Conservation (phyloP, 345 rosid species). For the Capsella bursapastoris region DNA sequence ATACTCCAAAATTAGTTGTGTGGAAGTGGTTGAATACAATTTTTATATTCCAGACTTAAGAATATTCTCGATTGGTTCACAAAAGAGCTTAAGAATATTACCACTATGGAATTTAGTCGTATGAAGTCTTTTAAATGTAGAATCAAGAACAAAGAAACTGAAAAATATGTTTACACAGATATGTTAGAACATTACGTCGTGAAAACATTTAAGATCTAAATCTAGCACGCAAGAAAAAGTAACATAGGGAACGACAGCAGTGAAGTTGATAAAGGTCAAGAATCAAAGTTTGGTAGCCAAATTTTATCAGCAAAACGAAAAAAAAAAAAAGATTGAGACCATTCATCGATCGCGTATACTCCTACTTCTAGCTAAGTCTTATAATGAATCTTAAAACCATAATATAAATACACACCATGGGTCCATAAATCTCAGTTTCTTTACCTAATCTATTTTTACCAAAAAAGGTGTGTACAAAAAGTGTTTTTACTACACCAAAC, state of each 20-base stretch:
- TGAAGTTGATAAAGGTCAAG: background rate
- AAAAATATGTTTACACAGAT: background rate
- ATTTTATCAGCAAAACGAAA: constrained; percentile 15
- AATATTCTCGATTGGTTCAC: constrained; percentile 2
- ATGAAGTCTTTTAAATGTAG: background rate
- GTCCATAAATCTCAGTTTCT: constrained; percentile 20
- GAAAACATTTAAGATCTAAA: background rate
- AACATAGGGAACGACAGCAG: background rate
- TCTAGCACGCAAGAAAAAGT: background rate
- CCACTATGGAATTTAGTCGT: too few relatives aligned
- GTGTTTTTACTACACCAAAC: background rate
- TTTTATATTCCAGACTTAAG: constrained; percentile 21
- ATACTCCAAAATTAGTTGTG: constrained; percentile 11
- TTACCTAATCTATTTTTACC: constrained; percentile 28
- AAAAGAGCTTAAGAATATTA: background rate
- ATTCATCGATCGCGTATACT: constrained; percentile 19
- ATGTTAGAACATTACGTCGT: too few relatives aligned
- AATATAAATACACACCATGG: constrained; percentile 13
- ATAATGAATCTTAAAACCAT: constrained; percentile 8
- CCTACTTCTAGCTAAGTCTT: background rate
- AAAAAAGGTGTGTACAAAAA: background rate
- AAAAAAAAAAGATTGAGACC: constrained; percentile 22
- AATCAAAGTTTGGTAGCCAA: constrained; percentile 42
- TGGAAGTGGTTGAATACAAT: constrained; percentile 1
- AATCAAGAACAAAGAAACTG: background rate